phyloP scores from a whole-genome alignment of 768 basidiomycete species.

The Pleurotus djamor region DNA sequence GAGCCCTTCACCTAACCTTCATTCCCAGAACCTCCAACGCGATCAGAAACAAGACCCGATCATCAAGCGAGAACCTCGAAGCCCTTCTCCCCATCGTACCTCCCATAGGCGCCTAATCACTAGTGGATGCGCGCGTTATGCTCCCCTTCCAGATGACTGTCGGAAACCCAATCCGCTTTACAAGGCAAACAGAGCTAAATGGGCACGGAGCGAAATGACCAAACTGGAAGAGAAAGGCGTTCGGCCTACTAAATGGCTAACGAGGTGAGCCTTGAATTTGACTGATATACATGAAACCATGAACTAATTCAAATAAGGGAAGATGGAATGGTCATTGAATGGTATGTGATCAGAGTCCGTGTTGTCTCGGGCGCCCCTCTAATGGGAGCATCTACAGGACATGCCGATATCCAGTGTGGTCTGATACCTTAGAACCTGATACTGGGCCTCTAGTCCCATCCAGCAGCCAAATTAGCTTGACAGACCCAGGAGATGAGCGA shows the following conservation, averaged over 20 bases:
- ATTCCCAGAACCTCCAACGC: background rate
- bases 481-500: background rate
- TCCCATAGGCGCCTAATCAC: background rate
- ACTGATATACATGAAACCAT: background rate
- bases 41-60: background rate
- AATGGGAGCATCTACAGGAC: background rate
- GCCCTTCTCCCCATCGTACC: background rate
- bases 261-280: background rate
- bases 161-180: background rate
- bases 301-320: background rate
- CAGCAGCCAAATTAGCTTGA: background rate
- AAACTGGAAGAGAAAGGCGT: background rate
- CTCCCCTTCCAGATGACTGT: conserved; percentile 1
- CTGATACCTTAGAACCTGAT: conserved; percentile 1
- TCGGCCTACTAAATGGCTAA: background rate
- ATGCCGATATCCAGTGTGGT: background rate
- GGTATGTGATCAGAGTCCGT: background rate
- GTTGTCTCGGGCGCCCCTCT: background rate
- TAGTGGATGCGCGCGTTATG: background rate
- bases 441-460: background rate
- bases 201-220: background rate
- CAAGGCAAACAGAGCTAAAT: background rate
- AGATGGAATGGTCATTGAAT: conserved; percentile 6
- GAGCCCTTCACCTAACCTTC: background rate
- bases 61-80: conserved; percentile 2